Evolutionary conservation across 2,329 filamentous ascomycete genomes (phyloP).

Genomic region (Aspergillus ustus): DNA sequence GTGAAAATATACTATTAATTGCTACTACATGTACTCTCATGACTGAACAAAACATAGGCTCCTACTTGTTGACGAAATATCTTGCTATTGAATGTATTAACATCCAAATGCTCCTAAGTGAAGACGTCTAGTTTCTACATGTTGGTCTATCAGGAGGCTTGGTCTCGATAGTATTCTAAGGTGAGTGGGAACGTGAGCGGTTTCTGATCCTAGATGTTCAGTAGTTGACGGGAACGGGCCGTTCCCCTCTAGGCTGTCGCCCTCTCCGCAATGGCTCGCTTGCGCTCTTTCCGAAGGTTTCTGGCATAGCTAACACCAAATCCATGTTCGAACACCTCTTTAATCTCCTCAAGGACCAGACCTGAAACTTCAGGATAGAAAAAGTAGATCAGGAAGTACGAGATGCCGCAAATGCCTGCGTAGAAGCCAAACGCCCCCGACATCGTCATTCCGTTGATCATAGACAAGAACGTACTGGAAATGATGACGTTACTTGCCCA

Average conservation of each 20-base stretch:
- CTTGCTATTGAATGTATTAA: background rate
- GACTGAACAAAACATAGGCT: background rate
- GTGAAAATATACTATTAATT: background rate
- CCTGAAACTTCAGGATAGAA: slow-evolving; percentile 34
- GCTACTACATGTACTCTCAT: too few species aligned
- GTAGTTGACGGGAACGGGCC: background rate
- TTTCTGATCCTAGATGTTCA: background rate
- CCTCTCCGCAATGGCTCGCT: slow-evolving; percentile 32
- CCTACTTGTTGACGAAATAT: background rate
- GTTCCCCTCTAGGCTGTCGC: slow-evolving; percentile 15
- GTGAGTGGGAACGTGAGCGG: background rate
- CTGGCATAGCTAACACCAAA: slow-evolving; percentile 53
- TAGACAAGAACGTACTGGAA: slow-evolving; percentile 55
- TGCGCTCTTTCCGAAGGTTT: slow-evolving; percentile 44
- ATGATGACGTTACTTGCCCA: slow-evolving; percentile 57
- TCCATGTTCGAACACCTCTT: slow-evolving; percentile 57
- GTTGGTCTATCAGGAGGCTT: background rate
- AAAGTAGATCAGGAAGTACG: slow-evolving; percentile 43
- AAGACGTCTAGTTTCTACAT: background rate
- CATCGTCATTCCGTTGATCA: slow-evolving; percentile 56
- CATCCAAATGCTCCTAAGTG: background rate
- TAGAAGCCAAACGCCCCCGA: slow-evolving; percentile 59
- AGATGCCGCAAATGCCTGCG: slow-evolving; percentile 54
- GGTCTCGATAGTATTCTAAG: background rate
- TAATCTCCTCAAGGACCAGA: slow-evolving; percentile 29